These are phyloP conservation scores for Cyberlindnera mycetangii DNA, from an alignment of 805 yeast species.

Conservation along the genomic window DNA sequence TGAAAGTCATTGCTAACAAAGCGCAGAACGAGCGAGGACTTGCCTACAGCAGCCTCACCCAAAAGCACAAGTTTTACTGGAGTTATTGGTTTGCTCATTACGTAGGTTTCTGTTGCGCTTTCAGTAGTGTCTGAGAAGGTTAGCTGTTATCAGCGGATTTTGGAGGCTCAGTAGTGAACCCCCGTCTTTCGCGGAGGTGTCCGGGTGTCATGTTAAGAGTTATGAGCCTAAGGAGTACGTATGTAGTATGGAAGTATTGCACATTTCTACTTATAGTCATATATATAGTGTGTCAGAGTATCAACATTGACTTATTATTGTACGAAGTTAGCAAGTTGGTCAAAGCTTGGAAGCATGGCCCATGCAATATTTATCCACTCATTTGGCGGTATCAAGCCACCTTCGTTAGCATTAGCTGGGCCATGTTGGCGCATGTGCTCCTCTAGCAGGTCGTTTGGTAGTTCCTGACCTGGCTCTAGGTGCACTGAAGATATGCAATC, in stretches of 20 bases:
- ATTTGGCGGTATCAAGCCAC: neutral
- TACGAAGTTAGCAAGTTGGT: neutral
- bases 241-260: too few species aligned
- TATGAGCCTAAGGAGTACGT: too few species aligned
- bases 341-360: neutral
- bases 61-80: constrained; percentile 86
- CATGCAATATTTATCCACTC: neutral
- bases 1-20: constrained; percentile 95
- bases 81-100: constrained; percentile 43
- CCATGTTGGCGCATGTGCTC: neutral
- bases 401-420: neutral
- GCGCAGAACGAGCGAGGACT: constrained; percentile 85
- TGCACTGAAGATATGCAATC: neutral
- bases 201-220: neutral
- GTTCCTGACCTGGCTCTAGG: neutral
- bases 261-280: too few species aligned
- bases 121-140: neutral
- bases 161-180: too few species aligned
- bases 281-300: too few species aligned
- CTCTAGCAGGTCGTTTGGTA: neutral
- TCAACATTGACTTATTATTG: too few species aligned
- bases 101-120: neutral
- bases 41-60: constrained; percentile 98
- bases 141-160: neutral
- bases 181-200: neutral